Evolutionary conservation across 1,284 basidiomycete genomes (phyloP).

Genomic region (Trichosporon faecale): DNA sequence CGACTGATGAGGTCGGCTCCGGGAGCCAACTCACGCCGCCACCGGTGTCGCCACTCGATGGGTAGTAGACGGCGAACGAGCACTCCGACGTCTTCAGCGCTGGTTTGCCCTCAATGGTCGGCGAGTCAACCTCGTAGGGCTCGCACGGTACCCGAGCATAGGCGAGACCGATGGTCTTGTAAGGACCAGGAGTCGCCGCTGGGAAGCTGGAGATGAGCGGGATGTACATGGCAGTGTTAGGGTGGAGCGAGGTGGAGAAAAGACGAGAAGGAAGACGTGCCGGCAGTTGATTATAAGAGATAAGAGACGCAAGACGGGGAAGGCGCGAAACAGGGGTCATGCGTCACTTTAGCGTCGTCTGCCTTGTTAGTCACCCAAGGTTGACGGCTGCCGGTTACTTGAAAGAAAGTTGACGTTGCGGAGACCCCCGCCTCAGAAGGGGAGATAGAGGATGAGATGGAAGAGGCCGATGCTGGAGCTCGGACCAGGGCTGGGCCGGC

Average conservation of each 20-base stretch:
- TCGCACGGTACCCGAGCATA: slow-evolving; percentile 27
- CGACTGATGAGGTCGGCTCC: slow-evolving; percentile 33
- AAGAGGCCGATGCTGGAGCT: slow-evolving; percentile 5
- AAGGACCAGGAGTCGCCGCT: slow-evolving; percentile 27
- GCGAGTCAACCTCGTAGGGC: slow-evolving; percentile 24
- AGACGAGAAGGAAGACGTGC: not conserved
- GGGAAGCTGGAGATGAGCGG: slow-evolving; percentile 32
- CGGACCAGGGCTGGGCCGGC: not conserved
- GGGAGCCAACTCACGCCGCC: slow-evolving; percentile 33
- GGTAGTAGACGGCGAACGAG: slow-evolving; percentile 43
- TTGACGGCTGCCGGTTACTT: not conserved
- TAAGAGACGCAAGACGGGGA: not conserved
- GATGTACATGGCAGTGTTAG: slow-evolving; percentile 10
- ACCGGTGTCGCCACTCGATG: slow-evolving; percentile 20
- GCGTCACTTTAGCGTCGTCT: not conserved
- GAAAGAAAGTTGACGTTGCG: not conserved
- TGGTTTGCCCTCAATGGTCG: slow-evolving; percentile 24
- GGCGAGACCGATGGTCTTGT: slow-evolving; percentile 32
- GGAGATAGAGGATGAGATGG: not conserved
- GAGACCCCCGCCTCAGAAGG: not conserved
- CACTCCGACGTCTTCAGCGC: slow-evolving; percentile 33
- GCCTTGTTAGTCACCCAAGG: not conserved
- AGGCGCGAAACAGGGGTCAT: not conserved
- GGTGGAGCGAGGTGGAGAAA: not conserved
- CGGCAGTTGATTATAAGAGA: not conserved